These are phyloP conservation scores for Amanita molliuscula DNA, from an alignment of 768 basidiomycete species.

Conservation along the genomic window DNA sequence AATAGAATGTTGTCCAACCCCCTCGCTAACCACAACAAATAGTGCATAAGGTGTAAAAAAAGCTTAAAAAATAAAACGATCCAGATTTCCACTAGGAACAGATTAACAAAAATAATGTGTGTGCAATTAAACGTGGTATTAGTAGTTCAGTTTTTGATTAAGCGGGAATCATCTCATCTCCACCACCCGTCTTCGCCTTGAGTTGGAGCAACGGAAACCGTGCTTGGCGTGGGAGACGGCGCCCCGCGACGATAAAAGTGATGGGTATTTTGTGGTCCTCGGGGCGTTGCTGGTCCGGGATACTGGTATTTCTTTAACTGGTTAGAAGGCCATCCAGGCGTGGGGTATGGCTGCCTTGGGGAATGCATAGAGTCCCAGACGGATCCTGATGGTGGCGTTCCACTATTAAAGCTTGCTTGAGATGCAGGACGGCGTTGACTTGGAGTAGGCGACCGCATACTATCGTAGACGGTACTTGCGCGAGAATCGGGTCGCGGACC, in stretches of 20 bases:
- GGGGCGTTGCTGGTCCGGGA: constrained; percentile 26
- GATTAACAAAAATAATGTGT: not conserved
- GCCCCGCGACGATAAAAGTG: constrained; percentile 22
- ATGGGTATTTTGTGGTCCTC: constrained; percentile 18
- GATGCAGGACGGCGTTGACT: constrained; percentile 24
- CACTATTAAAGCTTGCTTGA: constrained; percentile 26
- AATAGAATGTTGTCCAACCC: not conserved
- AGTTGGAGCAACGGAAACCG: constrained; percentile 62
- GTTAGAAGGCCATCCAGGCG: constrained; percentile 4
- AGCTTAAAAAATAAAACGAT: not conserved
- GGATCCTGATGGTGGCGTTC: constrained; percentile 42
- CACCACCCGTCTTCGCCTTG: constrained; percentile 75
- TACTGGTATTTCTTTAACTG: constrained; percentile 22
- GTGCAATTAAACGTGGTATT: constrained; percentile 4
- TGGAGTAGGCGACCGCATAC: constrained; percentile 40
- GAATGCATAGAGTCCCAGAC: constrained; percentile 69
- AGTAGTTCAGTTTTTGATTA: not conserved
- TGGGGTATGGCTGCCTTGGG: constrained; percentile 20
- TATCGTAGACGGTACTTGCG: constrained; percentile 47
- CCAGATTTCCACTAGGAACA: not conserved
- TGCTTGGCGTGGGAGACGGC: constrained; percentile 71
- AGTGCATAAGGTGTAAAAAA: not conserved
- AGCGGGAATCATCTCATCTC: constrained; percentile 26
- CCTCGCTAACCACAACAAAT: not conserved
- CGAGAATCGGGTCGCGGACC: constrained; percentile 68